Evolutionary conservation across 164 flowering plant species (phyloP).

Genomic region (Piper longum): DNA sequence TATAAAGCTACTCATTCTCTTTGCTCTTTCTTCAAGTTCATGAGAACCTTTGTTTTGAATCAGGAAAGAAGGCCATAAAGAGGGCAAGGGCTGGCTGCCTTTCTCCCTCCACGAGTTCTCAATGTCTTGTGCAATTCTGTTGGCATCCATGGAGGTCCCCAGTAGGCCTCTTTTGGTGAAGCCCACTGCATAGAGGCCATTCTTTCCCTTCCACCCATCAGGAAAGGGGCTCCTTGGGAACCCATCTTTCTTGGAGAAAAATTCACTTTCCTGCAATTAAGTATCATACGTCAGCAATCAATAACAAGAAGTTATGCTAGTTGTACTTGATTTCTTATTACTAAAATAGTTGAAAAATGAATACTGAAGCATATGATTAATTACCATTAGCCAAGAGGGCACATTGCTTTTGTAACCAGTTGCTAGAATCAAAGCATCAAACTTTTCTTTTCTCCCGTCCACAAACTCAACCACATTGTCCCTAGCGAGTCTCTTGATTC

Average conservation of each 20-base stretch:
- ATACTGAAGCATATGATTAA: no score
- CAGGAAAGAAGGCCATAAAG: background rate
- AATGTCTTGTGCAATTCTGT: slow-evolving; percentile 27
- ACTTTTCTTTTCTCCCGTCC: slow-evolving; percentile 44
- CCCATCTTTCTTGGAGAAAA: slow-evolving; percentile 18
- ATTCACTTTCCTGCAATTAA: slow-evolving; percentile 13
- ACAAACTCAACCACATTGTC: slow-evolving; percentile 4
- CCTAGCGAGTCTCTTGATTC: slow-evolving; percentile 25
- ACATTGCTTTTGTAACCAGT: slow-evolving; percentile 86
- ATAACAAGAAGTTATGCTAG: background rate
- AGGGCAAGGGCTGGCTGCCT: background rate
- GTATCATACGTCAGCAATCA: background rate
- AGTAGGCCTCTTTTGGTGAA: slow-evolving; percentile 25
- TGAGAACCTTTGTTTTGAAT: background rate
- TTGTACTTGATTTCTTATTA: background rate
- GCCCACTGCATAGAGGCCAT: slow-evolving; percentile 32
- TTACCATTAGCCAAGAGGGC: slow-evolving; percentile 75
- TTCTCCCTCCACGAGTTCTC: slow-evolving; percentile 14
- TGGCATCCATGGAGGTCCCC: slow-evolving; percentile 35
- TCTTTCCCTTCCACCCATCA: slow-evolving; percentile 33
- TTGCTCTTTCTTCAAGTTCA: background rate
- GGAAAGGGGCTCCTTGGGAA: slow-evolving; percentile 21
- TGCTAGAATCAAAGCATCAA: slow-evolving; percentile 69
- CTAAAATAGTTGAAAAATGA: background rate
- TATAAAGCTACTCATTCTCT: background rate